Evolutionary conservation across 805 yeast genomes (phyloP).

Genomic region (Sugiyamaella mastotermitis): DNA sequence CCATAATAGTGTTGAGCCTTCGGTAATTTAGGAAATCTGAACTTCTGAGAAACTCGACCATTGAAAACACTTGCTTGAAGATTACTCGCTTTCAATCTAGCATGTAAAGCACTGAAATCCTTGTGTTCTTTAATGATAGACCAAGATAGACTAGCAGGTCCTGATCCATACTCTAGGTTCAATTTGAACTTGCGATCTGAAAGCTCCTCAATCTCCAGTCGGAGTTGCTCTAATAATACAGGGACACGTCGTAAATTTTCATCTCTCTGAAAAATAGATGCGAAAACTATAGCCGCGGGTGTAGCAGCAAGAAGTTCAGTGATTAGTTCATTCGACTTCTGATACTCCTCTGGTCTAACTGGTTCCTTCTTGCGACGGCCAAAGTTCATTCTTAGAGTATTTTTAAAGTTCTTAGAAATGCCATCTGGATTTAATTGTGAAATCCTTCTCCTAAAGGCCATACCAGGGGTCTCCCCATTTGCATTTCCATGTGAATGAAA

Average conservation of each 20-base stretch:
- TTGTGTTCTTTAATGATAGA: slow-evolving; percentile 62
- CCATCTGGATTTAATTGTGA: slow-evolving; percentile 18
- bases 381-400: slow-evolving; percentile 13
- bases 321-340: slow-evolving; percentile 34
- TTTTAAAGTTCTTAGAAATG: slow-evolving; percentile 15
- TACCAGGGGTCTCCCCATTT: slow-evolving; percentile 6
- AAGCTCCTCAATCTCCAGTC: slow-evolving; percentile 46
- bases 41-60: slow-evolving; percentile 27
- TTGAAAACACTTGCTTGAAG: slow-evolving; percentile 34
- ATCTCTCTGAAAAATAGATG: slow-evolving; percentile 69
- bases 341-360: slow-evolving; percentile 21
- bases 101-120: slow-evolving; percentile 68
- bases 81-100: slow-evolving; percentile 51
- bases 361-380: slow-evolving; percentile 15
- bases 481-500: too few species aligned
- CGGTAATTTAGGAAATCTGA: slow-evolving; percentile 36
- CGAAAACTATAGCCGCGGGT: slow-evolving; percentile 46
- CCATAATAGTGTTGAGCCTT: not conserved
- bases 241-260: slow-evolving; percentile 72
- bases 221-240: slow-evolving; percentile 63
- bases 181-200: slow-evolving; percentile 41
- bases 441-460: slow-evolving; percentile 12
- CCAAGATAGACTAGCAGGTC: slow-evolving; percentile 75
- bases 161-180: slow-evolving; percentile 88
- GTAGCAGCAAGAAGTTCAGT: slow-evolving; percentile 38